Evolutionary conservation across 352 stramenopile genomes (phyloP).

Genomic region (Pythium biforme): DNA sequence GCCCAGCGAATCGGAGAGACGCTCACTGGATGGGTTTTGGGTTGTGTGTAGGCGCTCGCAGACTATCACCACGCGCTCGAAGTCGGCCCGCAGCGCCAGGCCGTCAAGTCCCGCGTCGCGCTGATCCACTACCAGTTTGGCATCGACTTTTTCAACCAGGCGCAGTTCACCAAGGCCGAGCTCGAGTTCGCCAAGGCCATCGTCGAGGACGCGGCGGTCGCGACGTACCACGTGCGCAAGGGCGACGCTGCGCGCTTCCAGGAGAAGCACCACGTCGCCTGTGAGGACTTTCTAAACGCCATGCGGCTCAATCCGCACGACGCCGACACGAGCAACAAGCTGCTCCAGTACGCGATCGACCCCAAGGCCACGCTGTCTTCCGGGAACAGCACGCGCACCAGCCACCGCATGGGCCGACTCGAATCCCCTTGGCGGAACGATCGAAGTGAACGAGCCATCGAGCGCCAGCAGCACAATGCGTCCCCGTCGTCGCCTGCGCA

Average conservation of each 20-base stretch:
- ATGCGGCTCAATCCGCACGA: slow-evolving; percentile 59
- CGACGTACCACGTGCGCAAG: slow-evolving; percentile 66
- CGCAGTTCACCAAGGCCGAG: slow-evolving; percentile 69
- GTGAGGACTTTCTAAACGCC: slow-evolving; percentile 47
- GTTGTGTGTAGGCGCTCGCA: slow-evolving; percentile 49
- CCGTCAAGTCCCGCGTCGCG: slow-evolving; percentile 57
- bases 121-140: slow-evolving; percentile 84
- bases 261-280: slow-evolving; percentile 60
- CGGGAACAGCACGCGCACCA: no score
- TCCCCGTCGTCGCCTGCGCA: no score
- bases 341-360: slow-evolving; percentile 49
- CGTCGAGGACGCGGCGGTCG: slow-evolving; percentile 45
- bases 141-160: slow-evolving; percentile 74
- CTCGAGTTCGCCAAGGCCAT: slow-evolving; percentile 71
- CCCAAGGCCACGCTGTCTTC: slow-evolving; percentile 1
- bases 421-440: no score
- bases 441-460: no score
- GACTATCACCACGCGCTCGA: slow-evolving; percentile 79
- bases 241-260: slow-evolving; percentile 75
- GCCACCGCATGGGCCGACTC: no score
- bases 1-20: no score
- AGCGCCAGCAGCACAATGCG: not conserved
- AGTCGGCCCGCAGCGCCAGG: slow-evolving; percentile 45
- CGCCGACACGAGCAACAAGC: slow-evolving; percentile 57
- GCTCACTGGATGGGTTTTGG: not conserved